Evolutionary conservation across 2,329 filamentous ascomycete species (phyloP).

Genomic region (Exophiala sp.): DNA sequence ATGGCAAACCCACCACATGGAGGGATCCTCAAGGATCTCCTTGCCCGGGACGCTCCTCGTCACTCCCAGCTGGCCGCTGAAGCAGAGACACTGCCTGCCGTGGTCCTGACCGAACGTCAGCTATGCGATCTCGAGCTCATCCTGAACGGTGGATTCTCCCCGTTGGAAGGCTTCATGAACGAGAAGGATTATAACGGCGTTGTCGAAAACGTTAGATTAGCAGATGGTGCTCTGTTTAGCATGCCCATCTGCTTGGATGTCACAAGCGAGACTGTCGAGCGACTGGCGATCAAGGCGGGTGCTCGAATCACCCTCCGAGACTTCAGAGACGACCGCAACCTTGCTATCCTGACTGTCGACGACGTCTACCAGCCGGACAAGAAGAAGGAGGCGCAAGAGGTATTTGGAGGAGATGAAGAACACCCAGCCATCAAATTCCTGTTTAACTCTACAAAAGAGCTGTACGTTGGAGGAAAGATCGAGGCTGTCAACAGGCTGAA

Average conservation of each 20-base stretch:
- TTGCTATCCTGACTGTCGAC: slow-evolving; percentile 92
- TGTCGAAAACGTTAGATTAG: slow-evolving; percentile 80
- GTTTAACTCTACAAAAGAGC: slow-evolving; percentile 74
- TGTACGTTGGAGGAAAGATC: slow-evolving; percentile 92
- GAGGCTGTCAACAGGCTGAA: slow-evolving; percentile 92
- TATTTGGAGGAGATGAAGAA: slow-evolving; percentile 87
- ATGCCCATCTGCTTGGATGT: slow-evolving; percentile 97
- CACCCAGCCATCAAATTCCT: slow-evolving; percentile 94
- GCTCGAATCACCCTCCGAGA: slow-evolving; percentile 85
- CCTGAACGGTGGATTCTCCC: slow-evolving; percentile 95
- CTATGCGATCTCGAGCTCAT: slow-evolving; percentile 97
- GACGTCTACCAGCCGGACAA: slow-evolving; percentile 96
- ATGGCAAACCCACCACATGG: slow-evolving; percentile 67
- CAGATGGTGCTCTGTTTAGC: slow-evolving; percentile 84
- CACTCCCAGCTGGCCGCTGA: slow-evolving; percentile 76
- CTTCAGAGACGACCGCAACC: slow-evolving; percentile 91
- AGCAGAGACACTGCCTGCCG: slow-evolving; percentile 79
- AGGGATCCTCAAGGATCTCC: slow-evolving; percentile 95
- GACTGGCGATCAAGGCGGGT: slow-evolving; percentile 72
- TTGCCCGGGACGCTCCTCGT: slow-evolving; percentile 84
- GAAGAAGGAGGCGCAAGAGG: slow-evolving; percentile 84
- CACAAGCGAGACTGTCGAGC: slow-evolving; percentile 68
- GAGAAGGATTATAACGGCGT: slow-evolving; percentile 96
- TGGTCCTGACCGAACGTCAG: slow-evolving; percentile 86
- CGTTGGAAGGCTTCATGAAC: slow-evolving; percentile 96